These are phyloP conservation scores for Wallacemonas sp. DNA, from an alignment of 208 protist genomes.

Conservation along the genomic window DNA sequence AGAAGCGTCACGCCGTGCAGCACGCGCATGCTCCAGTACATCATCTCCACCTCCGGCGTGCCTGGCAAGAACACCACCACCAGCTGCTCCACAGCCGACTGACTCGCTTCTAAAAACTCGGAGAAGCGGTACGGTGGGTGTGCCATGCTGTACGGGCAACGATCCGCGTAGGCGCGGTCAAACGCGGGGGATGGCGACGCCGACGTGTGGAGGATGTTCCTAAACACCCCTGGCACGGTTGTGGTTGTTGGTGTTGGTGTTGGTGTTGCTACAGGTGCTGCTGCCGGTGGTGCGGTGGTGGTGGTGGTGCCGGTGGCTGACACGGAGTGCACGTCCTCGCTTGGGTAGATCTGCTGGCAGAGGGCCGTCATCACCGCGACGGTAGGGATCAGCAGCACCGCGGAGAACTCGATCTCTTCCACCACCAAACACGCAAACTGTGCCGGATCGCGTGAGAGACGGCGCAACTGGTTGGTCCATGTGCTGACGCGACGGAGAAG, in stretches of 20 bases:
- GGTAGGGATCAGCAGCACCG: constrained; percentile 48
- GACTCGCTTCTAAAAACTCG: constrained; percentile 7
- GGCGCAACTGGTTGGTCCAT: constrained; percentile 19
- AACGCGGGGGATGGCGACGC: not conserved
- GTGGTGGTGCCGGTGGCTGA: not conserved
- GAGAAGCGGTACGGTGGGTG: constrained; percentile 16
- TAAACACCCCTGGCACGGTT: too few relatives aligned
- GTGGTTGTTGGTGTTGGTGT: not conserved
- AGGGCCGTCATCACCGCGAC: constrained; percentile 45
- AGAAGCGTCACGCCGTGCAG: constrained; percentile 27
- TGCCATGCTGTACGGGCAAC: constrained; percentile 1
- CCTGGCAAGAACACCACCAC: constrained; percentile 49
- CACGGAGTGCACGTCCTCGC: constrained; percentile 18
- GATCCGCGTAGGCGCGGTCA: not conserved
- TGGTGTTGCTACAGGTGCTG: not conserved
- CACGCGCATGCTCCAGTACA: constrained; percentile 55
- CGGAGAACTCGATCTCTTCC: constrained; percentile 28
- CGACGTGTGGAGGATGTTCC: too few relatives aligned
- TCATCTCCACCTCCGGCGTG: constrained; percentile 42
- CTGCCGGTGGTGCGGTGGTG: too few relatives aligned
- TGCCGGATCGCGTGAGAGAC: constrained; percentile 10
- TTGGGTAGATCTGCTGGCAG: constrained; percentile 44
- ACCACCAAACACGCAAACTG: constrained; percentile 22
- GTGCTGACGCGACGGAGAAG: constrained; percentile 25
- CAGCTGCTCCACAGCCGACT: constrained; percentile 41